Evolutionary conservation across 2,329 filamentous ascomycete genomes (phyloP).

Genomic region (Reticulascus tulasneorum): DNA sequence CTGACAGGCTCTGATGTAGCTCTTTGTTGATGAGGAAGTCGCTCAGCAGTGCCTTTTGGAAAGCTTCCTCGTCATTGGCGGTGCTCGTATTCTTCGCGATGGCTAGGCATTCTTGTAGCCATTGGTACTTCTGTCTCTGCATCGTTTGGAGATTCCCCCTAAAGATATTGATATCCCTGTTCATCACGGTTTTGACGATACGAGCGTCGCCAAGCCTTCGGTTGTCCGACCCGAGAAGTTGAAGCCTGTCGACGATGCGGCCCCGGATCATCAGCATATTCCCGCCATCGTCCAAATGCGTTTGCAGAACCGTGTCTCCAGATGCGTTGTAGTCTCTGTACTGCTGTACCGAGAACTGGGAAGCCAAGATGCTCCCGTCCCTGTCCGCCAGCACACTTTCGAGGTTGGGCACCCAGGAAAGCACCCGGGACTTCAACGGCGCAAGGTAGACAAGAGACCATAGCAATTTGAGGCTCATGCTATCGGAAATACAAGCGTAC

Average conservation of each 20-base stretch:
- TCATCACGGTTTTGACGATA: conserved; percentile 1
- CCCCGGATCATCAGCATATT: conserved; percentile 1
- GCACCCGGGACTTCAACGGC: conserved; percentile 1
- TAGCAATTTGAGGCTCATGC: conserved; percentile 2
- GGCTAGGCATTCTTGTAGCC: conserved; percentile 1
- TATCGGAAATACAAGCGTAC: conserved; percentile 1
- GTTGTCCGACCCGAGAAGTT: conserved; percentile 1
- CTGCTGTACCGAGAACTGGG: conserved; percentile 1
- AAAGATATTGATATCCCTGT: not conserved
- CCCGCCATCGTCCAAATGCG: not conserved
- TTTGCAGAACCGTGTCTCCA: conserved; percentile 1
- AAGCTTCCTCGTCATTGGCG: conserved; percentile 1
- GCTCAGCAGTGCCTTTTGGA: conserved; percentile 1
- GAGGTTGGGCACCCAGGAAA: conserved; percentile 2
- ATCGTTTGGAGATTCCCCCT: not conserved
- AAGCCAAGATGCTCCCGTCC: not conserved
- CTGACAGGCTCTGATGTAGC: conserved; percentile 1
- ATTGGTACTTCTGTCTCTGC: conserved; percentile 1
- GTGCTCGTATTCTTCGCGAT: not conserved
- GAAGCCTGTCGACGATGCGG: conserved; percentile 1
- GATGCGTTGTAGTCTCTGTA: conserved; percentile 2
- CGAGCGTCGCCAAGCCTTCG: conserved; percentile 1
- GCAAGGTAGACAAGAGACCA: conserved; percentile 1
- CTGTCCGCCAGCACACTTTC: not conserved
- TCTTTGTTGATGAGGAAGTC: not conserved